Evolutionary conservation across 495 filamentous ascomycete genomes (phyloP), one percentile per base, ranked within the genome.

Genomic region (Xylaria scruposa): DNA sequence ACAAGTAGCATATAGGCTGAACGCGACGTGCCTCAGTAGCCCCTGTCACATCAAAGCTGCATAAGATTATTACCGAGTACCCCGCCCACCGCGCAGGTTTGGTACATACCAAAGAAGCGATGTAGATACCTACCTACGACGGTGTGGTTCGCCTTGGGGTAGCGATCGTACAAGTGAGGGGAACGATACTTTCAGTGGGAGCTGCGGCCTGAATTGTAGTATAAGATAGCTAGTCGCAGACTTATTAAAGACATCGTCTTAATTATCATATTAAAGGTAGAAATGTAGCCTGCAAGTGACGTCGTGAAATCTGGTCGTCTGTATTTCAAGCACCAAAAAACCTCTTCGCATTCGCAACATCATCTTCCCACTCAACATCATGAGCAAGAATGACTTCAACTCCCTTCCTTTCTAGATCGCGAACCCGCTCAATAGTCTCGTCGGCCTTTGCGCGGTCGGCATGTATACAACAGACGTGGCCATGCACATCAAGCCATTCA

Each of bases 351-450:
- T 86, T 84, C 73, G 9, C 56, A 36, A 67, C 51, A 21, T 77
- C 51, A 1, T 71, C 68, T 62, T 81, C 74, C 84, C 83, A 86
- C 17, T 83, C 75, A 1, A 75, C 73, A 78, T 86, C 83, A 71
- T 85, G 83, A 12, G 82, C 78, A 67, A 85, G 75, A 1, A 85
- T 79, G 29, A 84, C 78, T 71, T 86, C 83, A 9, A 86, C 81
- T 17, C 73, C 75, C 5, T 73, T 70, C n/a, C 44, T n/a, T 63
- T 83, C 78, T 31, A 83, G 49, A 19, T 64, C 36, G 24, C 72
- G 47, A 21, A 85, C 79, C 29, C 72, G 46, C 19, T 72, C 47
- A 38, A 85, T 78, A 1, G 81, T 84, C 54, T 80, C 75, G 62
- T 81, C 75, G 0, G 83, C 80, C 24, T 68, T 56, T 10, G 72